Base-by-base conservation (phyloP, 306 rosid species). In the Quercus agrifolia region DNA sequence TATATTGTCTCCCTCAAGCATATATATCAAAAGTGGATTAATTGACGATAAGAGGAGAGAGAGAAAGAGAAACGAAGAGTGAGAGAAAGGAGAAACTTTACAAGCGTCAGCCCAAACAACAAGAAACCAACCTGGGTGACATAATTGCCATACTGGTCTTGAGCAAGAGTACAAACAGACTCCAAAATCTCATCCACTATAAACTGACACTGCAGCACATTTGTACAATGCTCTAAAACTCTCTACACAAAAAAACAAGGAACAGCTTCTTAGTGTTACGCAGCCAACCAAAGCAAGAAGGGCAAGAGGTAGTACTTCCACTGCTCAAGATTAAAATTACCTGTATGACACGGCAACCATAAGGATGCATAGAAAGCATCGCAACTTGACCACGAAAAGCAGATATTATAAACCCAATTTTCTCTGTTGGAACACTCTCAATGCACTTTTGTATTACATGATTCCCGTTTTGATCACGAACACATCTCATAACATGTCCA, bases 381-480 rank as follows among this genome's bases (percentile, higher is more conserved):
- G 92, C 82, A 55, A 88, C 90, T 71, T 88, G 90, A 67, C 87
- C 83, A 14, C 77, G 87, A 51, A 88, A 88, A 19, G 92, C 90
- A 82, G 92, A 81, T 81, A 88, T 81, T 74, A 86, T 84, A 68
- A 88, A 88, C 71, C 72, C 83, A 61, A 88, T 80, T 20, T 56
- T 86, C 71, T 80, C 71, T 5, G 89, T 86, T 72, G 90, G 88
- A 66, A 88, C 84, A 66, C 87, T 82, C 85, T 88, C 92, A 56
- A 88, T 82, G 83, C 92, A 88, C 80, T 88, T 88, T 80, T 88
- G 92, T 84, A 88, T 88, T 79, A 88, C 92, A 86, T 88, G 92
- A 84, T 88, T 88, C 82, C 92, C 92, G 35, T 86, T 88, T 77
- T 88, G 92, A 75, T 88, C 92, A 59, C 92, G 90, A 63, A 88